Base-by-base conservation (phyloP, 2,329 filamentous ascomycete genomes). In the Calonectria pauciramosa region DNA sequence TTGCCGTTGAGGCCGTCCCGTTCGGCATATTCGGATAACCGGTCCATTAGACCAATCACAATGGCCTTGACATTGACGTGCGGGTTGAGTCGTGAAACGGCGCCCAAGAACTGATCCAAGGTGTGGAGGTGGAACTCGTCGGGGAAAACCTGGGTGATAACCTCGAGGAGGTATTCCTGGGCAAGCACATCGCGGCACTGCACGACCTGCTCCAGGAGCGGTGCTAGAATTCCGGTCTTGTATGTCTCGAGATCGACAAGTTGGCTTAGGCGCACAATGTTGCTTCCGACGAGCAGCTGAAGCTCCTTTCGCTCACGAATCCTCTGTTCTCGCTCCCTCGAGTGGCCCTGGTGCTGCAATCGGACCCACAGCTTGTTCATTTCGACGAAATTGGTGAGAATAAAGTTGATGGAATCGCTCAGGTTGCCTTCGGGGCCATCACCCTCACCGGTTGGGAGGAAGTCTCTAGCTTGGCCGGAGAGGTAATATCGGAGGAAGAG, bases 331-430 rank as follows among this genome's bases (percentile, higher is more conserved):
- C 97, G 91, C 86, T 99, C 97, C 81, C 96, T 91, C 49, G 97
- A 99, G 83, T 98, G 97, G 32, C 97, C 97, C 84, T 99, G 97
- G 85, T 99, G 97, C 85, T 99, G 97, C 82, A 99, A 88, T 54
- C 97, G 93, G 76, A 99, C 97, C 97, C 97, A 99, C 41, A 99
- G 90, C 90, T 99, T 99, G 88, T 99, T 99, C 97, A 99, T 99
- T 87, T 99, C 97, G 80, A 99, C 97, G 83, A 99, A 99, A 82
- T 99, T 99, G 75, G 97, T 99, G 82, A 99, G 88, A 70, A 99
- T 94, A 83, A 99, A 99, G 88, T 95, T 98, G 87, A 99, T 98
- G 44, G 96, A 98, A 86, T 99, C 97, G 85, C 98, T 95, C 64
- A 99, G 88, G 82, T 98, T 99, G 66, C 97, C 97, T 85, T 99